phyloP scores from a whole-genome alignment of 768 basidiomycete genomes.

The Cyclocybe cylindracea region DNA sequence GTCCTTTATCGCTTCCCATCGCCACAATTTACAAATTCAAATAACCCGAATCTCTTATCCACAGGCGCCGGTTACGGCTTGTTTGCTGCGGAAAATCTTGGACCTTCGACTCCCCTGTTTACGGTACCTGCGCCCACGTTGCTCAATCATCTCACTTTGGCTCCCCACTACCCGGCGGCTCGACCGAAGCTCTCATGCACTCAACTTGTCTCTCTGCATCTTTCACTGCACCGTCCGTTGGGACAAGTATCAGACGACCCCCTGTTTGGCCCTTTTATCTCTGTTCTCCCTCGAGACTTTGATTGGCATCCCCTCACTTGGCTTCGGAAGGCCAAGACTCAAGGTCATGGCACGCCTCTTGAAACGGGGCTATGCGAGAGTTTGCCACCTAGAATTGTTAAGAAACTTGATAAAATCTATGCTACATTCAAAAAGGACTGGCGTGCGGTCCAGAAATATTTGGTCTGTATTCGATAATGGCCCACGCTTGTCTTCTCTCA shows the following conservation, averaged over 20 bases:
- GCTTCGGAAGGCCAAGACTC: slow-evolving; percentile 38
- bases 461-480: slow-evolving; percentile 44
- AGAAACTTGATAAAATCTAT: slow-evolving; percentile 42
- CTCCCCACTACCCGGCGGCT: slow-evolving; percentile 51
- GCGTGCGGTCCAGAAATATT: slow-evolving; percentile 45
- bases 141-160: slow-evolving; percentile 73
- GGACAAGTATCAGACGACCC: slow-evolving; percentile 48
- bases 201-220: slow-evolving; percentile 81
- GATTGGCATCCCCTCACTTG: slow-evolving; percentile 82
- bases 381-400: slow-evolving; percentile 50
- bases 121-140: slow-evolving; percentile 69
- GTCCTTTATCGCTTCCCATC: slow-evolving; percentile 6
- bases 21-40: not conserved
- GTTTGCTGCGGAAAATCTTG: slow-evolving; percentile 42
- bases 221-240: slow-evolving; percentile 64
- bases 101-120: slow-evolving; percentile 63
- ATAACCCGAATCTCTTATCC: not conserved
- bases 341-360: not conserved
- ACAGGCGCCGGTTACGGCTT: slow-evolving; percentile 73
- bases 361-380: slow-evolving; percentile 34
- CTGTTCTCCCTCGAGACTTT: slow-evolving; percentile 74
- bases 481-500: not conserved
- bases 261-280: slow-evolving; percentile 75
- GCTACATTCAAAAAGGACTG: slow-evolving; percentile 62
- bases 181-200: slow-evolving; percentile 51